Percentiles rank a stretch among this genome's conserved stretches.
Conservation (phyloP, 1,284 basidiomycete genomes). For the Microbotryum lychnidis-dioicae region DNA sequence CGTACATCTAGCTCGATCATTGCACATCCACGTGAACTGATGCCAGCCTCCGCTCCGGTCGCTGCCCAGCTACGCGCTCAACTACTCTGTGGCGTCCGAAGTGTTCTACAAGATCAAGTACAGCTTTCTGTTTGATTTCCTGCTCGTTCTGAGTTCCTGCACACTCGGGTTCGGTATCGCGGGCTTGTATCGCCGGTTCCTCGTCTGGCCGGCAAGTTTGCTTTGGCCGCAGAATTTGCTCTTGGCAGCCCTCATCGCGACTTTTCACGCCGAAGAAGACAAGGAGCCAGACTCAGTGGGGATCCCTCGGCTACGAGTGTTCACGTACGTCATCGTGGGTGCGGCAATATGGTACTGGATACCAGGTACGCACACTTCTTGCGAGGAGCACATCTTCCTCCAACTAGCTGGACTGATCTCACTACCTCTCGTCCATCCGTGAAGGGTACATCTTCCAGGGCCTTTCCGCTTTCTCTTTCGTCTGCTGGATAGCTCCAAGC, state of each 20-base stretch:
- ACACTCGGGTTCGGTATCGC: conserved; percentile 85
- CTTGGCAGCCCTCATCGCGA: conserved; percentile 83
- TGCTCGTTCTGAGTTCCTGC: conserved; percentile 76
- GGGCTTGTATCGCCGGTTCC: conserved; percentile 68
- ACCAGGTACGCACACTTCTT: conserved; percentile 55
- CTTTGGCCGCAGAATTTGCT: conserved; percentile 95
- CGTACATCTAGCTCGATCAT: background rate
- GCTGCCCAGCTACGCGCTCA: conserved; percentile 61
- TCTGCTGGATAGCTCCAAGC: conserved; percentile 84
- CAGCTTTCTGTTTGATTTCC: conserved; percentile 53
- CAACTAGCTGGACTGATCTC: background rate
- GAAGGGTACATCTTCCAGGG: conserved; percentile 79
- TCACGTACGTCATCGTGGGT: conserved; percentile 55
- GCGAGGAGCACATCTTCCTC: conserved; percentile 60
- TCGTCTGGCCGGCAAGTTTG: conserved; percentile 94
- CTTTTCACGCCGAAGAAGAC: conserved; percentile 91
- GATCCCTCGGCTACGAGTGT: conserved; percentile 73
- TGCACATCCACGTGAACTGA: background rate
- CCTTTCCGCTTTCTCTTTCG: conserved; percentile 75
- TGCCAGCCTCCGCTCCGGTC: conserved; percentile 34
- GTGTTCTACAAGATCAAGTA: conserved; percentile 56
- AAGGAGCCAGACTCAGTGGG: conserved; percentile 61
- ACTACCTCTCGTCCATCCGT: conserved; percentile 44
- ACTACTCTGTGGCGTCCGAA: conserved; percentile 69
- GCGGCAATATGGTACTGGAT: conserved; percentile 80